Evolutionary conservation across 1,139 yeast species (phyloP).

Genomic region (Diutina pseudorugosa): DNA sequence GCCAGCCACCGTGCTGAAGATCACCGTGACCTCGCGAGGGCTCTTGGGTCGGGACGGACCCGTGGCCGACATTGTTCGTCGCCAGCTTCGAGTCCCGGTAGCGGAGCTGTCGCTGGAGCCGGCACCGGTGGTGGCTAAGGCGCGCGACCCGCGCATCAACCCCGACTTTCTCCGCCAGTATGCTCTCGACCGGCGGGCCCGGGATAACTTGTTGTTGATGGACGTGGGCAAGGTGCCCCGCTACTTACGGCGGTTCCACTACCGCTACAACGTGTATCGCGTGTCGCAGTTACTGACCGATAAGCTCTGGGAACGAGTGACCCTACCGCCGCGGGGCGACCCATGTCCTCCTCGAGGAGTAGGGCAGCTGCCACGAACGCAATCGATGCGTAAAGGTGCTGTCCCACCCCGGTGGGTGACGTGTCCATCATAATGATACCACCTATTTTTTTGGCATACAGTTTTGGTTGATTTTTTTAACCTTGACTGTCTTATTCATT

Average conservation of each 20-base stretch:
- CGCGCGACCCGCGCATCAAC: neutral
- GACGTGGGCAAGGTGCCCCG: neutral
- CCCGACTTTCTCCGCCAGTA: neutral
- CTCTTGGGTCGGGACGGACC: neutral
- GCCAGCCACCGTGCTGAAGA: neutral
- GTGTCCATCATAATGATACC: too few species aligned
- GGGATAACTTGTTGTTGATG: neutral
- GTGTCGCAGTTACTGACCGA: neutral
- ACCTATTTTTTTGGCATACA: too few species aligned
- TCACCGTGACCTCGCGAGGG: neutral
- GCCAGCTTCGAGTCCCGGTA: neutral
- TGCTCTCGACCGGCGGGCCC: slow-evolving; percentile 3
- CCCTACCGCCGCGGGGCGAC: slow-evolving; percentile 2
- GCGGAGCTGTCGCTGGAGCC: neutral
- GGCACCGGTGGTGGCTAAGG: neutral
- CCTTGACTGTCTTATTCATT: neutral
- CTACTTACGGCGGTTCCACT: neutral
- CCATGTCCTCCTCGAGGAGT: neutral
- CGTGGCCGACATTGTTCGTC: neutral
- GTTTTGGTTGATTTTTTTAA: too few species aligned
- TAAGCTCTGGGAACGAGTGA: slow-evolving; percentile 3
- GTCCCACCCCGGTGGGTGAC: neutral
- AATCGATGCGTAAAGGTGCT: neutral
- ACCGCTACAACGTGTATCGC: neutral
- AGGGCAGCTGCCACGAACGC: neutral